Base-by-base conservation (phyloP, 495 filamentous ascomycete genomes). In the Xylaria palmicola region DNA sequence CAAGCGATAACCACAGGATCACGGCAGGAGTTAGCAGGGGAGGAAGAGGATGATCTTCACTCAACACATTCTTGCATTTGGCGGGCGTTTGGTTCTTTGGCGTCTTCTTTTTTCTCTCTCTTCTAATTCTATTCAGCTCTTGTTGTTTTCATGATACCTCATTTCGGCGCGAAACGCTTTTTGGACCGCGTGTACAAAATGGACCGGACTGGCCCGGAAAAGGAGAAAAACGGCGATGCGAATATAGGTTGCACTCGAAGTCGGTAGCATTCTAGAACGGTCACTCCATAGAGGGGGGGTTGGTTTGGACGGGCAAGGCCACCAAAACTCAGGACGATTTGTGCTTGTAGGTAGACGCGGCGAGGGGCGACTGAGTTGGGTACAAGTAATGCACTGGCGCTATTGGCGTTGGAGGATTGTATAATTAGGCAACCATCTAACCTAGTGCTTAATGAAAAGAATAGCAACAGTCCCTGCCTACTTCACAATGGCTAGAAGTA, bases 121-220 rank as follows among this genome's bases (percentile, higher is more conserved):
- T n/a, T n/a, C n/a, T n/a, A 47, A 22, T 6, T 13, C 32, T 13
- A 36, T 36, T 36, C 32, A n/a, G 6, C 32, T 36, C 32, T 65
- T 66, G 40, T 62, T 22, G 26, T 62, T 67, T n/a, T 37, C 51
- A 54, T 36, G 49, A 60, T 53, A 66, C 58, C 43, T 59, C 39
- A 7, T 48, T 48, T 48, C 39, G 10, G 27, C 39, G 37, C n/a
- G n/a, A n/a, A n/a, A 43, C 17, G 47, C 17, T 19, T 27, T 17
- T 4, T 20, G 29, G 24, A 45, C 43, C 43, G 30, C 43, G 29
- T 48, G 34, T 26, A 48, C 26, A 29, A 17, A 15, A 27, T 32
- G 29, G 22, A 26, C 45, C 45, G 45, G 34, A 54, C 51, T 29
- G 39, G 39, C 44, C 40, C 27, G 40, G 27, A 56, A 15, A 47